phyloP scores from a whole-genome alignment of 2,329 filamentous ascomycete genomes.

The Colletotrichum cordylinicola region DNA sequence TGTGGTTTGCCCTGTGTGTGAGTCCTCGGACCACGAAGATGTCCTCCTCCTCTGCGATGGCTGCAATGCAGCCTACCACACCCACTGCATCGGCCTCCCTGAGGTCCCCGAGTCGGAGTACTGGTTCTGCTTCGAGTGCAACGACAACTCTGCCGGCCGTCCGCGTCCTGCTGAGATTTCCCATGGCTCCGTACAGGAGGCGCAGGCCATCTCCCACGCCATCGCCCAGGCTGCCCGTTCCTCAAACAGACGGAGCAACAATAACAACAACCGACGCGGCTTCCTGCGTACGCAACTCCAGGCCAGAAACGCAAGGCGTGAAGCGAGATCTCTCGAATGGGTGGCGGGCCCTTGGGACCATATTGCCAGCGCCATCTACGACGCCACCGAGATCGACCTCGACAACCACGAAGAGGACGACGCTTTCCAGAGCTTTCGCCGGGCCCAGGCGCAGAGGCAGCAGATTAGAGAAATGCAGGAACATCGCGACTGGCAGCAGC shows the following conservation, averaged over 20 bases:
- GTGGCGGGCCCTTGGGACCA: slow-evolving; percentile 78
- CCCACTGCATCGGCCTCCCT: slow-evolving; percentile 87
- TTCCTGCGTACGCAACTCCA: slow-evolving; percentile 63
- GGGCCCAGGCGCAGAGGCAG: slow-evolving; percentile 58
- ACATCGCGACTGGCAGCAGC: slow-evolving; percentile 80
- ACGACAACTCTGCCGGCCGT: slow-evolving; percentile 47
- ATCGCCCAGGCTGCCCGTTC: slow-evolving; percentile 4
- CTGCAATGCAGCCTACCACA: slow-evolving; percentile 90
- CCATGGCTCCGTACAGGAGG: background rate
- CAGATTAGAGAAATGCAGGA: slow-evolving; percentile 54
- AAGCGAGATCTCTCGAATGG: slow-evolving; percentile 82
- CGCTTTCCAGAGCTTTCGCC: slow-evolving; percentile 56
- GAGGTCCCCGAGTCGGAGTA: slow-evolving; percentile 71
- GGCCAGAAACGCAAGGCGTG: slow-evolving; percentile 60
- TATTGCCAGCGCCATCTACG: slow-evolving; percentile 66
- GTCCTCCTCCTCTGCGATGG: slow-evolving; percentile 88
- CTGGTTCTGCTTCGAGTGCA: slow-evolving; percentile 93
- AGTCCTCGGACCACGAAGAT: slow-evolving; percentile 80
- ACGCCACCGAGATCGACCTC: slow-evolving; percentile 76
- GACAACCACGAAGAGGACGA: slow-evolving; percentile 86
- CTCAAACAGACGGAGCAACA: background rate
- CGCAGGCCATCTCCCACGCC: background rate
- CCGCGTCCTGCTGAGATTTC: slow-evolving; percentile 1
- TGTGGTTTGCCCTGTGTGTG: slow-evolving; percentile 87
- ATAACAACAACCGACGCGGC: slow-evolving; percentile 32